Base-by-base conservation (phyloP, 129 eudicot genomes). In the Smallanthus sonchifolius region DNA sequence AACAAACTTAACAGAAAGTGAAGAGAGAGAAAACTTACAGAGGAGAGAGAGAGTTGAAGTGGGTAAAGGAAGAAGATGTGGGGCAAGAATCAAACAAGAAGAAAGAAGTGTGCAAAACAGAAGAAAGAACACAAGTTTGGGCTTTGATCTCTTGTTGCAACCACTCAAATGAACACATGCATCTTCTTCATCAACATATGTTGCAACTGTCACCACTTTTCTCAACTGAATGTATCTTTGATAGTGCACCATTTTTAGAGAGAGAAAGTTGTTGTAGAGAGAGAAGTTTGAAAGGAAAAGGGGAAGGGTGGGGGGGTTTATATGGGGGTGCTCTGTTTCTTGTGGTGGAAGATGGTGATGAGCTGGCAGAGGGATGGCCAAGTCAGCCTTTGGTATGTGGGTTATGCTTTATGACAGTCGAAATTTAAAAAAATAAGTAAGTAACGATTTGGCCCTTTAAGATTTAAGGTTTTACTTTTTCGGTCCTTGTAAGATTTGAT, bases 171-270 rank as follows among this genome's bases (percentile, higher is more conserved):
- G 69, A 72, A 79, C 74, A 72, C 83, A 79, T 32, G 83, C 83
- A 72, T 86, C 88, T 79, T 87, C 95, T 65, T 86, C 94, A 73
- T 79, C 91, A 77, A 76, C 74, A 70, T 61, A 77, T 14, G 44
- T 10, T 40, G 65, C 42, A 42, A 73, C 70, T 13, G 80, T 79
- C 14, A 77, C 81, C 68, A 75, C 83, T 79, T 88, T 91, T 78
- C 82, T 85, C 0, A 82, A 73, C 45, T 79, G 86, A 67, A 79
- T 39, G 32, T 65, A 80, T 79, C 89, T 85, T 56, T 85, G 84
- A 42, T 79, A 68, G 20, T 85, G 89, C 40, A 79, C 86, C 89
- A 82, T 85, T 45, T 52, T 70, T 10, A 52, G 78, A 65, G 72
- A 37, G 61, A 42, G 63, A 74, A 14, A 14, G 42, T 19, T 7